These are phyloP conservation scores for Beverwykella pulmonaria DNA, from an alignment of 495 filamentous ascomycete species.

Conservation along the genomic window DNA sequence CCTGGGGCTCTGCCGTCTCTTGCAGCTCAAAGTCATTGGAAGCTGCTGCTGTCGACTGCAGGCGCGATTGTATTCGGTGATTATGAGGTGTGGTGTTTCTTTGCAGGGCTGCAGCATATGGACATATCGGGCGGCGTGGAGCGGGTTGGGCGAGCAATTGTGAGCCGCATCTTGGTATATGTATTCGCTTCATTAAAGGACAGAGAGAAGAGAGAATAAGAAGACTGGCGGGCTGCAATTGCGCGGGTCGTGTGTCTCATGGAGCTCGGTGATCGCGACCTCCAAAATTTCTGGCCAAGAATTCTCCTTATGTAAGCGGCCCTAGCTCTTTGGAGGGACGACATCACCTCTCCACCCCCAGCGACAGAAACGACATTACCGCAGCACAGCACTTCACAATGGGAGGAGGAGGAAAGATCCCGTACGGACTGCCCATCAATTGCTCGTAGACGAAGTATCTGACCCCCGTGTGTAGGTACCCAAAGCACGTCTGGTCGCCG, in stretches of 20 bases:
- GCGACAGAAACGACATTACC: background rate
- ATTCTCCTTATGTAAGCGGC: background rate
- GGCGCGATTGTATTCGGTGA: conserved; percentile 27
- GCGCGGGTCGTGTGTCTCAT: conserved; percentile 37
- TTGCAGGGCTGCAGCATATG: conserved; percentile 13
- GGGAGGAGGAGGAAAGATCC: conserved; percentile 82
- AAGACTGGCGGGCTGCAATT: conserved; percentile 1
- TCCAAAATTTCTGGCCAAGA: conserved; percentile 34
- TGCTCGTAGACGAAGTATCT: conserved; percentile 34
- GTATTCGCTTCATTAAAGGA: conserved; percentile 68
- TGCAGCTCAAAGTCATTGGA: background rate
- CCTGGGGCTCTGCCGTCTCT: background rate
- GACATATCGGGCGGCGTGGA: conserved; percentile 29
- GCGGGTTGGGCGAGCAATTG: conserved; percentile 57
- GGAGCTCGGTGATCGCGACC: conserved; percentile 15
- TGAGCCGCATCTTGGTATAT: conserved; percentile 69
- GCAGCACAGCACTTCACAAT: conserved; percentile 39
- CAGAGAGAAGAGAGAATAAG: conserved; percentile 17
- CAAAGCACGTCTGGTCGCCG: conserved; percentile 99
- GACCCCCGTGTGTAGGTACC: conserved; percentile 67
- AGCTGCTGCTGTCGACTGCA: conserved; percentile 13
- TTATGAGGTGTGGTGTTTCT: conserved; percentile 36
- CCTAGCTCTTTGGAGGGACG: conserved; percentile 1
- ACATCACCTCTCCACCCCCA: background rate
- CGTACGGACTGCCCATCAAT: conserved; percentile 62